Evolutionary conservation across 2,329 filamentous ascomycete species (phyloP), one percentile per base, ranked within the genome.

Genomic region (Ophiocordyceps camponoti-floridani): DNA sequence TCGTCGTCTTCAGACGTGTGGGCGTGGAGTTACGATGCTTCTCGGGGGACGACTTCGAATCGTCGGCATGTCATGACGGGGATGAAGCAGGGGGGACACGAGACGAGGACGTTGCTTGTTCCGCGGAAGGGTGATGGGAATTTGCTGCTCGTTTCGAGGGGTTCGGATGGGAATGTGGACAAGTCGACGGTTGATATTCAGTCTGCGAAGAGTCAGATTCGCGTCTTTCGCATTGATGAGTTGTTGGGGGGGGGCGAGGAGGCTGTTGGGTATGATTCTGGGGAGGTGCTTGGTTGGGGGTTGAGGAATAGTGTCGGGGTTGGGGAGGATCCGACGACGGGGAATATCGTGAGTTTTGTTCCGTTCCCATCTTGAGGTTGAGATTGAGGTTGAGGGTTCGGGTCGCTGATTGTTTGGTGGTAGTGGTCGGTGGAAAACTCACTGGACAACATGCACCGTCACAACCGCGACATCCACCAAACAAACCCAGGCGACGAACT

Each of bases 401-500:
- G n/a, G n/a, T n/a, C n/a, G n/a, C n/a, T n/a, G n/a, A n/a, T n/a
- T n/a, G n/a, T n/a, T n/a, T 4, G 3, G 4, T 2, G 9, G 1
- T 3, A 56, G 49, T 74, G 67, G 62, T 64, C 64, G 7, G 76
- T 84, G 2, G 80, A 84, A 56, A 84, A 84, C 58, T 75, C 70
- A 14, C 73, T 73, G 7, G 79, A 84, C 56, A 57, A 80, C 23
- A 62, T 83, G 40, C 55, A 61, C 28, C 68, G 79, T 26, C 53
- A 63, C 23, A 70, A 68, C 8, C 51, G 61, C 11, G 75, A 80
- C 51, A 69, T 82, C 41, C 77, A 82, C 52, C 61, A 74, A 50
- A 64, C 79, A 49, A 84, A 84, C 53, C 80, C 81, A 0, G 80
- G 74, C 18, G 80, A 85, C 55, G 78, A 84, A 57, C 59, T 85